Percentiles rank a stretch among this genome's conserved stretches.
Evolutionary conservation across 2,329 filamentous ascomycete genomes (phyloP).

Genomic region (Ceratocystis destructans): DNA sequence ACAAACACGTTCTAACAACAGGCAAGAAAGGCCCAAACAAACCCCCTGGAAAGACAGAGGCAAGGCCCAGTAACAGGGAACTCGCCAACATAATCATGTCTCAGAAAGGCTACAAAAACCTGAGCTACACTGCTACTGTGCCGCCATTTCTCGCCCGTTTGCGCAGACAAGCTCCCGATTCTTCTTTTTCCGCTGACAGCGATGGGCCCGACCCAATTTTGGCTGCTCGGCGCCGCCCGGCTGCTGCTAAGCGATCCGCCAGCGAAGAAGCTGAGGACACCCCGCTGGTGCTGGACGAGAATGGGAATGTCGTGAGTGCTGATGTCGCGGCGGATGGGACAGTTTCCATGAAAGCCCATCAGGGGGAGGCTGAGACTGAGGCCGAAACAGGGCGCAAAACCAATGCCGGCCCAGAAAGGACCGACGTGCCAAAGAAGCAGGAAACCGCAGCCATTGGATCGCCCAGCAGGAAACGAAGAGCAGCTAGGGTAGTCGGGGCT

Average conservation of each 20-base stretch:
- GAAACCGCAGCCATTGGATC: constrained; percentile 31
- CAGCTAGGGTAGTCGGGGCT: constrained; percentile 36
- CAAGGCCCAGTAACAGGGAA: no score
- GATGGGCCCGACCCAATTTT: constrained; percentile 40
- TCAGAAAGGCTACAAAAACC: constrained; percentile 54
- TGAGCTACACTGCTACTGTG: constrained; percentile 48
- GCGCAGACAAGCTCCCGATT: constrained; percentile 37
- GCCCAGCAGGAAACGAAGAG: constrained; percentile 40
- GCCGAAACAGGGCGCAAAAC: background rate
- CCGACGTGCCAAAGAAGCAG: constrained; percentile 26
- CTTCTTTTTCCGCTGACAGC: constrained; percentile 31
- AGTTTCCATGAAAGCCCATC: constrained; percentile 21
- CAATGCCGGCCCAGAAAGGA: constrained; percentile 20
- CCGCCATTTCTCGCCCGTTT: constrained; percentile 48
- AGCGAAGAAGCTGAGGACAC: constrained; percentile 64
- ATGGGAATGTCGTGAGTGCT: constrained; percentile 47
- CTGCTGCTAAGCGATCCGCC: constrained; percentile 38
- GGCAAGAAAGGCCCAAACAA: background rate
- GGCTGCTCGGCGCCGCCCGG: constrained; percentile 35
- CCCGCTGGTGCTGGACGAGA: constrained; percentile 61
- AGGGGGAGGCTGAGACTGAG: constrained; percentile 12
- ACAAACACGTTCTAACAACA: no score
- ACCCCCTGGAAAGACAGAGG: background rate
- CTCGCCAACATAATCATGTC: constrained; percentile 27
- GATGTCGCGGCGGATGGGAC: constrained; percentile 33